A percentile compares a stretch with the other conserved stretches of the same genome.
These are phyloP conservation scores for Capsicum chinense DNA, from an alignment of 257 asterid genomes.

Conservation along the genomic window DNA sequence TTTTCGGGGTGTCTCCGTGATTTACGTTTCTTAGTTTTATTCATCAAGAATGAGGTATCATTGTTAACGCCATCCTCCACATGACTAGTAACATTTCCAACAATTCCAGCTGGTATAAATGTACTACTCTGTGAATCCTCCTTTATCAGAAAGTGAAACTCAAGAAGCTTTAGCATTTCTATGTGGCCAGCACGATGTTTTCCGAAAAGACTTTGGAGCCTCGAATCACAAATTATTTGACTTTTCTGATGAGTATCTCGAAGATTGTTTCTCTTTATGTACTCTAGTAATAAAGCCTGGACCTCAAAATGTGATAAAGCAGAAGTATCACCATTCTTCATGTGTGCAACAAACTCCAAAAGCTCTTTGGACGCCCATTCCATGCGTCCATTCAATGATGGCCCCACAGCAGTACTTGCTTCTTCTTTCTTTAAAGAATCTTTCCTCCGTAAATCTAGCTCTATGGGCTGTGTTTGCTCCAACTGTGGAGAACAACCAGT, in stretches of 20 bases:
- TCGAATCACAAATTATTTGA: constrained; percentile 71
- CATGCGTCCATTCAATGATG: constrained; percentile 31
- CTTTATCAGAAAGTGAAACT: constrained; percentile 63
- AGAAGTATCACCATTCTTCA: constrained; percentile 79
- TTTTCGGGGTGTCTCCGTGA: constrained; percentile 60
- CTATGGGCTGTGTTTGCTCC: constrained; percentile 42
- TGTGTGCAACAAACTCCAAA: constrained; percentile 72
- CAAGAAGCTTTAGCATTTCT: constrained; percentile 88
- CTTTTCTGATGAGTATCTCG: constrained; percentile 75
- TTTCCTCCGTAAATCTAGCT: constrained; percentile 17
- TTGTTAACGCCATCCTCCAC: constrained; percentile 46
- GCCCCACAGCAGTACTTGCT: constrained; percentile 31
- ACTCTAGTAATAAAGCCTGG: constrained; percentile 66
- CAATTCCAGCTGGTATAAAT: constrained; percentile 64
- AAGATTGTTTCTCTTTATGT: constrained; percentile 71
- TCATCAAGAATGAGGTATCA: constrained; percentile 32
- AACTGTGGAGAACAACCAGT: constrained; percentile 36
- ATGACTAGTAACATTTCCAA: constrained; percentile 45
- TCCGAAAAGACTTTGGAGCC: constrained; percentile 76
- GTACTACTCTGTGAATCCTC: constrained; percentile 54
- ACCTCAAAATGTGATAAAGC: constrained; percentile 65
- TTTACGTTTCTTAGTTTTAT: constrained; percentile 61
- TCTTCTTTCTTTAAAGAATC: constrained; percentile 35
- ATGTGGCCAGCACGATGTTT: constrained; percentile 70
- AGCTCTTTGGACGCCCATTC: constrained; percentile 83